These are phyloP conservation scores for Suillus subluteus DNA, from an alignment of 768 basidiomycete species.

Conservation along the genomic window DNA sequence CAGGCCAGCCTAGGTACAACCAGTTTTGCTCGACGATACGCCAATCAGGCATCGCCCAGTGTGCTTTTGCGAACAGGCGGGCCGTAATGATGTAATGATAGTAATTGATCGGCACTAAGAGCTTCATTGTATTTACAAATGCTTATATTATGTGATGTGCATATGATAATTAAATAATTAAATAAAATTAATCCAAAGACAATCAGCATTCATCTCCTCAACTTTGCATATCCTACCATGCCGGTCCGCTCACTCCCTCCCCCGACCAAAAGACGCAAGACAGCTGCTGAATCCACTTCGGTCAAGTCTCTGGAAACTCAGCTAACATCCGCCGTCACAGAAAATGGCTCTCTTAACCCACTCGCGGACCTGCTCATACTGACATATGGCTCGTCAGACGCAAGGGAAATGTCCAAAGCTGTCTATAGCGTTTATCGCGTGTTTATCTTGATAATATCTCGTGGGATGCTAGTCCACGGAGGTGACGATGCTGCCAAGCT, in stretches of 20 bases:
- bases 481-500: conserved; percentile 56
- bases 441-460: conserved; percentile 65
- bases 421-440: conserved; percentile 84
- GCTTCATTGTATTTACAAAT: neutral
- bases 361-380: conserved; percentile 75
- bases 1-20: too few relatives aligned
- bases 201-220: neutral
- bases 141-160: neutral
- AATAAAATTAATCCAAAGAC: neutral
- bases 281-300: conserved; percentile 25
- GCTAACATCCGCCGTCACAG: conserved; percentile 55
- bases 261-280: conserved; percentile 53
- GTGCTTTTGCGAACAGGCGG: neutral
- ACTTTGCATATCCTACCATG: conserved; percentile 21
- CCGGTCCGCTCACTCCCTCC: conserved; percentile 53
- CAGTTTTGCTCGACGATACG: neutral
- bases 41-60: neutral
- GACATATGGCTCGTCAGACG: conserved; percentile 47
- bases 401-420: conserved; percentile 68
- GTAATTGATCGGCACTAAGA: neutral
- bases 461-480: conserved; percentile 55
- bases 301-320: conserved; percentile 57
- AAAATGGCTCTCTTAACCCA: conserved; percentile 71
- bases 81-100: neutral
- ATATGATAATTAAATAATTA: neutral